Conservation (phyloP, 1,284 basidiomycete genomes). For the Microbotryum silenes-acaulis region DNA sequence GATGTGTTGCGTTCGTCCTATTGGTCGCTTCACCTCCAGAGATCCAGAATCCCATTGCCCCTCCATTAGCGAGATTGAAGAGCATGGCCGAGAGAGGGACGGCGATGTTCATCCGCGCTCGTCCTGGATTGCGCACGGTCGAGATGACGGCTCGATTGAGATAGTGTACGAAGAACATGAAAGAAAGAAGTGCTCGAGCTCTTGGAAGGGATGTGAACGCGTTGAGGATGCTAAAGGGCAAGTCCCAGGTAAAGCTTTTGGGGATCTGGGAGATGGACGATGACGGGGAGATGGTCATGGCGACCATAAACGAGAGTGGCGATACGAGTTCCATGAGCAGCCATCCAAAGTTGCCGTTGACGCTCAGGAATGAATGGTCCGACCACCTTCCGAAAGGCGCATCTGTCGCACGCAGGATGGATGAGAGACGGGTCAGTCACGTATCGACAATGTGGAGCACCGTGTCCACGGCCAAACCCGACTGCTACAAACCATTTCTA, state of each 20-base stretch:
- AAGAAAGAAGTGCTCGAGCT: conserved; percentile 15
- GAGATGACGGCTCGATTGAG: conserved; percentile 20
- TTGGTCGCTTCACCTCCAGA: conserved; percentile 1
- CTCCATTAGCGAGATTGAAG: conserved; percentile 27
- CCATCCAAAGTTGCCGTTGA: conserved; percentile 39
- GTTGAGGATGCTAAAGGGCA: background rate
- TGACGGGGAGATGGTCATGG: conserved; percentile 10
- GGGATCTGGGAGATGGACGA: background rate
- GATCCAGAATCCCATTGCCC: conserved; percentile 13
- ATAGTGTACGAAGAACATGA: conserved; percentile 25
- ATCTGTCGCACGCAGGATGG: conserved; percentile 23
- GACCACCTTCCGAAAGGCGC: conserved; percentile 40
- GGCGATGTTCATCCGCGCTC: conserved; percentile 18
- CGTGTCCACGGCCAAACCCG: too few relatives aligned
- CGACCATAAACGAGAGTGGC: conserved; percentile 27
- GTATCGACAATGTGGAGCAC: too few relatives aligned
- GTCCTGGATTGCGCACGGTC: conserved; percentile 20
- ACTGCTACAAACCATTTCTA: too few relatives aligned
- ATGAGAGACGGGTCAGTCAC: too few relatives aligned
- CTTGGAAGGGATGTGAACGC: conserved; percentile 1
- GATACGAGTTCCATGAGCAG: conserved; percentile 34
- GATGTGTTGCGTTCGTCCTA: background rate
- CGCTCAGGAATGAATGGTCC: conserved; percentile 8
- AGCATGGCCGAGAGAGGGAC: conserved; percentile 18
- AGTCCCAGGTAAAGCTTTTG: conserved; percentile 1